phyloP scores from a whole-genome alignment of 2,329 filamentous ascomycete genomes.

The Trichophyton benhamiae region DNA sequence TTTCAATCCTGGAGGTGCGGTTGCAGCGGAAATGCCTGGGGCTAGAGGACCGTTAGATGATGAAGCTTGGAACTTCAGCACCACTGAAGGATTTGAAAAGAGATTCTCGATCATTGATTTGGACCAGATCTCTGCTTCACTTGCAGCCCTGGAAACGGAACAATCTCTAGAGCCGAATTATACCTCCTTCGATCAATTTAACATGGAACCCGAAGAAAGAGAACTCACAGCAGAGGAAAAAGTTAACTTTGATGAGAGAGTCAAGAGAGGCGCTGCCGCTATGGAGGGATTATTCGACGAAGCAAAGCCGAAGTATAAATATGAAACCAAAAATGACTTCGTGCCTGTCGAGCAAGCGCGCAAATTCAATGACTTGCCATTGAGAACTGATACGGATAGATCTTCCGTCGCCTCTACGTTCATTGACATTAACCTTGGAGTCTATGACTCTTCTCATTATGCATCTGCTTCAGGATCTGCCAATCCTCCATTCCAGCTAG shows the following conservation, averaged over 20 bases:
- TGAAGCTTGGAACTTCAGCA: slow-evolving; percentile 55
- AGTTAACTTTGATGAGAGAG: slow-evolving; percentile 45
- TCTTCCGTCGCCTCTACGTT: slow-evolving; percentile 38
- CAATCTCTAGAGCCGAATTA: slow-evolving; percentile 13
- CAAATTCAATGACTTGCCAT: slow-evolving; percentile 43
- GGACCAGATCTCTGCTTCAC: slow-evolving; percentile 36
- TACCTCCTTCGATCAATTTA: slow-evolving; percentile 18
- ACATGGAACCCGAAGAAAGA: slow-evolving; percentile 16
- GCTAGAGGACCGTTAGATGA: slow-evolving; percentile 30
- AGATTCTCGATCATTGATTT: slow-evolving; percentile 37
- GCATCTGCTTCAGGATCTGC: slow-evolving; percentile 41
- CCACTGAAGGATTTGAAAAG: slow-evolving; percentile 48
- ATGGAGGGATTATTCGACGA: slow-evolving; percentile 48
- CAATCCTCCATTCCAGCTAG: slow-evolving; percentile 39
- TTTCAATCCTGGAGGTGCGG: slow-evolving; percentile 48
- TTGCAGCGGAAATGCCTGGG: slow-evolving; percentile 40
- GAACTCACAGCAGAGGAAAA: slow-evolving; percentile 35
- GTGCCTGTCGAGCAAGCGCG: slow-evolving; percentile 33
- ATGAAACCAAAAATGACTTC: slow-evolving; percentile 42
- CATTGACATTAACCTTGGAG: slow-evolving; percentile 46
- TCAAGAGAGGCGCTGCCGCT: slow-evolving; percentile 44
- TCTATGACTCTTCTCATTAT: slow-evolving; percentile 39
- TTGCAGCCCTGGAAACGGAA: slow-evolving; percentile 31
- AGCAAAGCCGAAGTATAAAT: slow-evolving; percentile 44
- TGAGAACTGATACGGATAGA: slow-evolving; percentile 34